A percentile compares a stretch with the other conserved stretches of the same genome.
phyloP scores from a whole-genome alignment of 805 yeast genomes.

The Ogataea philodendri region DNA sequence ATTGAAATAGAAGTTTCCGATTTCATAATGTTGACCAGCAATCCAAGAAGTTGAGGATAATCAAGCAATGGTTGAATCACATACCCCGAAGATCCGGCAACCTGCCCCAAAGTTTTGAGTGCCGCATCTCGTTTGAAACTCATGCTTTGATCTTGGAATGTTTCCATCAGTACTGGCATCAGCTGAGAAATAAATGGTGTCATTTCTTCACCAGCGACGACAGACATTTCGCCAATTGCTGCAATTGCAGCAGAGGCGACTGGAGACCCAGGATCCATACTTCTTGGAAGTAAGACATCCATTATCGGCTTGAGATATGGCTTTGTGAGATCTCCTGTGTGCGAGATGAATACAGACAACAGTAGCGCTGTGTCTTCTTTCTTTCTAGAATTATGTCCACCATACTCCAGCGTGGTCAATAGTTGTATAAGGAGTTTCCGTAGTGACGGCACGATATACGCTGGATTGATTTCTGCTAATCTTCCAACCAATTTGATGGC shows the following conservation, averaged over 20 bases:
- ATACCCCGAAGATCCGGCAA: conserved; percentile 88
- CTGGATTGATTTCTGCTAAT: conserved; percentile 83
- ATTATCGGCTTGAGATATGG: conserved; percentile 93
- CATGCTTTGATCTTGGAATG: conserved; percentile 92
- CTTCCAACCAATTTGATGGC: conserved; percentile 82
- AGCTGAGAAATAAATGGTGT: conserved; percentile 65
- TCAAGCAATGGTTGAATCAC: conserved; percentile 91
- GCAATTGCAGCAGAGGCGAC: conserved; percentile 84
- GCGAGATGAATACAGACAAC: conserved; percentile 67
- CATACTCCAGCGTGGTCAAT: conserved; percentile 79
- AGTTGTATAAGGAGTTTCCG: conserved; percentile 84
- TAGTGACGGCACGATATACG: conserved; percentile 90
- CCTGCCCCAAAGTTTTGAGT: conserved; percentile 78
- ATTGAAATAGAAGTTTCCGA: conserved; percentile 73
- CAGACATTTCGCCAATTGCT: conserved; percentile 86
- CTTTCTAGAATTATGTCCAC: conserved; percentile 63
- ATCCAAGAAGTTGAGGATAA: conserved; percentile 84
- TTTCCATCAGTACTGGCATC: conserved; percentile 85
- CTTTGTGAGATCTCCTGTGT: conserved; percentile 77
- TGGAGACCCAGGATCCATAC: conserved; percentile 67
- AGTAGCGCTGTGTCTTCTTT: conserved; percentile 86
- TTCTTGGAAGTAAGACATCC: conserved; percentile 75
- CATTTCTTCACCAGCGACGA: conserved; percentile 86
- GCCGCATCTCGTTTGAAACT: conserved; percentile 87
- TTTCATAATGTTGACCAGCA: conserved; percentile 76